A percentile compares a stretch with the other conserved stretches of the same genome.
Conservation (phyloP, 2,329 filamentous ascomycete genomes). For the Emmonsiellopsis sp. region DNA sequence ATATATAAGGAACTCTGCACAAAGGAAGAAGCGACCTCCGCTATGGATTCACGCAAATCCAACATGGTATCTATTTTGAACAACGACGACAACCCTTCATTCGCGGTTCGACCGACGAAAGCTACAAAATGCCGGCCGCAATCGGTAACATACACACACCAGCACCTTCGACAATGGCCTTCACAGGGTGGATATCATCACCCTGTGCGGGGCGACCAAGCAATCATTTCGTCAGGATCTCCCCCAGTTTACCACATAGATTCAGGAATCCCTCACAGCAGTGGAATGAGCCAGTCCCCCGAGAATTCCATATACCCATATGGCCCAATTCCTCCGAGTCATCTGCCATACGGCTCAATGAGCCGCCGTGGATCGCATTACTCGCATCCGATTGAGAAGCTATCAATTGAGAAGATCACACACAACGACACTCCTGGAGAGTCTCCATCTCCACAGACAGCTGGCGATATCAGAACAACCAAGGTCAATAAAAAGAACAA, state of each 20-base stretch:
- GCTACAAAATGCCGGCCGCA: slow-evolving; percentile 1
- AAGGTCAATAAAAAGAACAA: slow-evolving; percentile 46
- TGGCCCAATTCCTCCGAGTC: neutral
- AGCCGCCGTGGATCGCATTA: neutral
- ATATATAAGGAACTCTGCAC: neutral
- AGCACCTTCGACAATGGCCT: slow-evolving; percentile 5
- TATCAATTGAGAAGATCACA: neutral
- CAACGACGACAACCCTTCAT: slow-evolving; percentile 39
- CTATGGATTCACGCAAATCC: slow-evolving; percentile 23
- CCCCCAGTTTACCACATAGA: neutral
- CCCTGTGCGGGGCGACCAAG: slow-evolving; percentile 3
- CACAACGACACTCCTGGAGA: slow-evolving; percentile 9
- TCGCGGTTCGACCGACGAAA: slow-evolving; percentile 28
- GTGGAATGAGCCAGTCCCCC: neutral
- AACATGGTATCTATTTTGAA: slow-evolving; percentile 37
- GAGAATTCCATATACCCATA: neutral
- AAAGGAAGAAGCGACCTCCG: neutral
- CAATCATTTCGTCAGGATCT: neutral
- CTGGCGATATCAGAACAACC: slow-evolving; percentile 15
- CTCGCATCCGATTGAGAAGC: neutral
- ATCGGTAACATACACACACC: slow-evolving; percentile 2
- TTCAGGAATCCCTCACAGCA: neutral
- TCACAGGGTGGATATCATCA: slow-evolving; percentile 2
- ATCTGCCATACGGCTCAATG: neutral
- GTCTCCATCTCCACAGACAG: slow-evolving; percentile 19